Evolutionary conservation across 495 filamentous ascomycete genomes (phyloP).

Genomic region (Clohesyomyces aquaticus): DNA sequence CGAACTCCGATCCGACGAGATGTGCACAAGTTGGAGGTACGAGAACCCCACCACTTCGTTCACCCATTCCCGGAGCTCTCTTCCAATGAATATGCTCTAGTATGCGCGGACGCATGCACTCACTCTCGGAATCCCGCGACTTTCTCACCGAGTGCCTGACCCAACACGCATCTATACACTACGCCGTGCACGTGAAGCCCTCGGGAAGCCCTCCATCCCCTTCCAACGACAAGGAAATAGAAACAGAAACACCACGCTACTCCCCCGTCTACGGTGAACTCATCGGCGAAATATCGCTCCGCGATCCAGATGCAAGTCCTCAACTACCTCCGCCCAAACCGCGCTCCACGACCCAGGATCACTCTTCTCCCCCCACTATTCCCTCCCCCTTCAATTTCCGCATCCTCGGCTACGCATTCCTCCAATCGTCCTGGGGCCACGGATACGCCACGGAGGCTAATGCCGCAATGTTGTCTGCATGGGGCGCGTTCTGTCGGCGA

Average conservation of each 20-base stretch:
- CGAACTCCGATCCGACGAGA: constrained; percentile 4
- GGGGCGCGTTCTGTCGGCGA: not conserved
- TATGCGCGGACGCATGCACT: not conserved
- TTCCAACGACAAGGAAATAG: not conserved
- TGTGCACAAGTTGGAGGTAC: constrained; percentile 9
- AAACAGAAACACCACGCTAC: not conserved
- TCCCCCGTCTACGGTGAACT: not conserved
- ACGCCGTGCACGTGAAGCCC: constrained; percentile 13
- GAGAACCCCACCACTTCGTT: not conserved
- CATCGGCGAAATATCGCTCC: not conserved
- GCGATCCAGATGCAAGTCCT: not conserved
- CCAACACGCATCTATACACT: not conserved
- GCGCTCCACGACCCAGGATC: not conserved
- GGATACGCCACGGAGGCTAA: constrained; percentile 26
- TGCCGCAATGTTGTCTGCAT: not conserved
- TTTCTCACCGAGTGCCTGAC: constrained; percentile 14
- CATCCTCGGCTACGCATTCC: constrained; percentile 16
- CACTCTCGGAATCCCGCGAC: constrained; percentile 1
- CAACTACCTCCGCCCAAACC: not conserved
- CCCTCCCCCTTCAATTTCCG: constrained; percentile 1
- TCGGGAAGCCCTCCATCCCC: not conserved
- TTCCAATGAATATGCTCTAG: not conserved
- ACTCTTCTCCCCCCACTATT: not conserved
- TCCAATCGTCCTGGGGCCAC: constrained; percentile 11
- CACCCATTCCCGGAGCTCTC: not conserved